Conservation (phyloP, 2,329 filamentous ascomycete species). For the Fusarium sp. region DNA sequence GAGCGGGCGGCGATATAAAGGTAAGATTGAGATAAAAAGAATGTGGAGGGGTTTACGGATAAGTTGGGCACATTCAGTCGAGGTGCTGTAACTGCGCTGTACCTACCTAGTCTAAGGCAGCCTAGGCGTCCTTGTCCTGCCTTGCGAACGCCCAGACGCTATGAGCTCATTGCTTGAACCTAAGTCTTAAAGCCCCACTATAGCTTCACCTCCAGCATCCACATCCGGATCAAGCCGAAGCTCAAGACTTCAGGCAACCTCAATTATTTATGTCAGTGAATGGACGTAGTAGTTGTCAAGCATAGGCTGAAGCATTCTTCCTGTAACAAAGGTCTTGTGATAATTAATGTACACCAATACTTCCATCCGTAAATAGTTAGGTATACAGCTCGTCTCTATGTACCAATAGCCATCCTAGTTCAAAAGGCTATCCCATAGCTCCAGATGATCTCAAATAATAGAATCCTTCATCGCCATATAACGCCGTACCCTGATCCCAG, state of each 20-base stretch:
- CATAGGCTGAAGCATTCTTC: background rate
- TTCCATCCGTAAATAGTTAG: background rate
- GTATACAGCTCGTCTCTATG: slow-evolving; percentile 12
- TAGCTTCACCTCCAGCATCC: slow-evolving; percentile 21
- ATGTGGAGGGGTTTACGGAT: slow-evolving; percentile 1
- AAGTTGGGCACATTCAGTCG: background rate
- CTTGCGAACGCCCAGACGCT: slow-evolving; percentile 20
- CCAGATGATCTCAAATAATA: slow-evolving; percentile 41
- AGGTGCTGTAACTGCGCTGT: background rate
- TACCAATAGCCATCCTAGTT: slow-evolving; percentile 10
- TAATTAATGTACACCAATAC: background rate
- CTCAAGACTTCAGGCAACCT: slow-evolving; percentile 2
- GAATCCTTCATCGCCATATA: slow-evolving; percentile 49
- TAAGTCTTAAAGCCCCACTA: slow-evolving; percentile 26
- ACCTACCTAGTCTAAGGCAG: background rate
- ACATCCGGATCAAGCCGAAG: slow-evolving; percentile 13
- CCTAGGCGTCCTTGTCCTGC: background rate
- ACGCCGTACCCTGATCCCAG: slow-evolving; percentile 44
- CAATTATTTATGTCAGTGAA: background rate
- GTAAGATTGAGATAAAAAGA: background rate
- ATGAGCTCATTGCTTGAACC: slow-evolving; percentile 36
- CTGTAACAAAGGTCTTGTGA: background rate
- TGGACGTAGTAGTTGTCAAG: background rate
- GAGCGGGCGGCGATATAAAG: background rate
- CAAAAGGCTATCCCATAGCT: slow-evolving; percentile 40